phyloP scores from a whole-genome alignment of 768 basidiomycete species.

The Suillus luteus region DNA sequence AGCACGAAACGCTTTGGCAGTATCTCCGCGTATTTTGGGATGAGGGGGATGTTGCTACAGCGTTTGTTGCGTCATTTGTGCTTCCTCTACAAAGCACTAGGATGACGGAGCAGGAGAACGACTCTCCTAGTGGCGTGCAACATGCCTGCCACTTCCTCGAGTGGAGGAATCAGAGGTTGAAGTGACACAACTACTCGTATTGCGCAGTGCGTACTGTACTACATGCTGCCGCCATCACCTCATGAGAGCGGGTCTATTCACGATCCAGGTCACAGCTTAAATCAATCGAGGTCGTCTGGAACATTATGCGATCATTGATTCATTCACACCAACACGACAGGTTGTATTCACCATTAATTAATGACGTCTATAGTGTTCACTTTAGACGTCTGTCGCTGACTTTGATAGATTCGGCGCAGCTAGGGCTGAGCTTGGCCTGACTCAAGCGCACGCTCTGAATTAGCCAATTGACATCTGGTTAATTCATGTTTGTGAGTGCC shows the following conservation, averaged over 20 bases:
- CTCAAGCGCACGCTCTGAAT: too few species aligned
- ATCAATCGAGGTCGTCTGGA: background rate
- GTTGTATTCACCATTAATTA: background rate
- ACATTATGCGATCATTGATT: background rate
- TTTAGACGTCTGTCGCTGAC: too few species aligned
- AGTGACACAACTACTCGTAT: background rate
- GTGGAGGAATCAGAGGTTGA: conserved; percentile 1
- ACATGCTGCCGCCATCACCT: background rate
- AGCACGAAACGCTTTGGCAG: conserved; percentile 66
- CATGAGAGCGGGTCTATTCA: background rate
- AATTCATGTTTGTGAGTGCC: too few species aligned
- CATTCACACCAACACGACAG: too few species aligned
- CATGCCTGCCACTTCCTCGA: conserved; percentile 71
- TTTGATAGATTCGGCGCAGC: too few species aligned
- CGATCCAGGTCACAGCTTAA: background rate
- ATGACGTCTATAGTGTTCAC: background rate
- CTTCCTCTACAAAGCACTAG: background rate
- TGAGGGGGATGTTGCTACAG: background rate
- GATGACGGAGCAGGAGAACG: background rate
- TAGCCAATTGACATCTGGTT: too few species aligned
- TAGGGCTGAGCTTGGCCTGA: too few species aligned
- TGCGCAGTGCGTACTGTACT: background rate
- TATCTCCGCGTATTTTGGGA: conserved; percentile 44
- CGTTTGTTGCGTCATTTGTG: background rate
- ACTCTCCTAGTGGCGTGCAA: conserved; percentile 71